Conservation (phyloP, 768 basidiomycete species). For the Boletus sp. region DNA sequence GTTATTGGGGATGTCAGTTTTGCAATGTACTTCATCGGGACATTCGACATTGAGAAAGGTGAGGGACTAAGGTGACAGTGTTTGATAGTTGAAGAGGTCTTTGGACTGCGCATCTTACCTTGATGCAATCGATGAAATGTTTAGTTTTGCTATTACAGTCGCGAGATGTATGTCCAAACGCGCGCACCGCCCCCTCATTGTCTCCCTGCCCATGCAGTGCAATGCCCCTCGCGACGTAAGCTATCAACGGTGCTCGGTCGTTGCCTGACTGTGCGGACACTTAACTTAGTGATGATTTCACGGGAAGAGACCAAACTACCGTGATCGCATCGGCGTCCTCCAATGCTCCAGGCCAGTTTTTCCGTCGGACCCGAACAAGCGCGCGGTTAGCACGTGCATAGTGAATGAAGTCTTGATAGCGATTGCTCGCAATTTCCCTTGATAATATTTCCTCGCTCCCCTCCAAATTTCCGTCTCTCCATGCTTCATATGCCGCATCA, state of each 20-base stretch:
- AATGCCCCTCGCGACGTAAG: constrained; percentile 2
- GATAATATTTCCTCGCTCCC: constrained; percentile 5
- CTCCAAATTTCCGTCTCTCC: constrained; percentile 4
- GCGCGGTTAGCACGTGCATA: constrained; percentile 14
- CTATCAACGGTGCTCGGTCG: not conserved
- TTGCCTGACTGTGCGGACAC: not conserved
- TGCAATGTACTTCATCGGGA: not conserved
- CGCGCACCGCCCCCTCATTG: not conserved
- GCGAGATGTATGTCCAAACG: not conserved
- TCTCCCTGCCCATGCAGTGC: not conserved
- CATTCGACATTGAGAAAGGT: not conserved
- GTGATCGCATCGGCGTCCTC: not conserved
- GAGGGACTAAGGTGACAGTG: not conserved
- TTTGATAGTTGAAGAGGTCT: not conserved
- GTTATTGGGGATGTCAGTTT: not conserved
- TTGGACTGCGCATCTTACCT: not conserved
- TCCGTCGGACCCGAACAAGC: constrained; percentile 8
- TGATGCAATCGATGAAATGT: constrained; percentile 2
- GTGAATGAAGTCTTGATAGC: not conserved
- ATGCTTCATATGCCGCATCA: not conserved
- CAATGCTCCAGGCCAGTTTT: constrained; percentile 2
- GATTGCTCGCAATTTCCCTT: constrained; percentile 5
- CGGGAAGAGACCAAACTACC: not conserved
- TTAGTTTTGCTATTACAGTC: not conserved
- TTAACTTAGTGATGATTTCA: not conserved